Base-by-base conservation (phyloP, 2,329 filamentous ascomycete genomes). In the Exophiala lecanii-corni region DNA sequence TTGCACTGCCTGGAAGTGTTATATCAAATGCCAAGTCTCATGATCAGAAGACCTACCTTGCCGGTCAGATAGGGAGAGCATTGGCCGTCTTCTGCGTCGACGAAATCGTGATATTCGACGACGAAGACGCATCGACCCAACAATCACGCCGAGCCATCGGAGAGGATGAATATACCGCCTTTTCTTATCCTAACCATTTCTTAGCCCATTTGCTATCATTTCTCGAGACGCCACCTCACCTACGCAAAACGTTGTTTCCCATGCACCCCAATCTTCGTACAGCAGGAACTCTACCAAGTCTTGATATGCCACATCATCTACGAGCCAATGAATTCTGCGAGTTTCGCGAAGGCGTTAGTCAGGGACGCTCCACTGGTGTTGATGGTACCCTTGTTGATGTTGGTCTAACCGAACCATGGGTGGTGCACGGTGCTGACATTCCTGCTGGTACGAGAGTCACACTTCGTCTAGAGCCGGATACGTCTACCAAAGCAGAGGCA, bases 241-340 rank as follows among this genome's bases (percentile, higher is more conserved):
- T 94, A 65, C 80, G 86, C 56, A 82, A 81, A 60, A 66, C 74
- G 2, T 72, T 94, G 3, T 91, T 94, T 55, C 82, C 83, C 1
- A 70, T 89, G 50, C 87, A 94, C 59, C 81, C 84, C 7, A 89
- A 94, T 59, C 71, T 94, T 31, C 73, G 78, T 28, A 78, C 79
- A 9, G 86, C 85, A 28, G 86, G 86, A 5, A 73, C 82, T 28
- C 68, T 94, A 19, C 85, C 85, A 0, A 86, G 78, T 57, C 69
- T 94, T 43, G 88, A 94, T 61, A 87, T 92, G 75, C 88, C 88
- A 12, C 86, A 91, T 61, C 88, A 94, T 63, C 73, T 89, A 6
- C 76, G 84, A 50, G 74, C 76, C 10, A 78, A 83, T 41, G 86
- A 94, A 58, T 89, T 83, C 80, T 80, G 87, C 51, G 76, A 77